A percentile compares a stretch with the other conserved stretches of the same genome.
phyloP scores from a whole-genome alignment of 371 early-diverging fungal genomes.

The Mucor saturninus region DNA sequence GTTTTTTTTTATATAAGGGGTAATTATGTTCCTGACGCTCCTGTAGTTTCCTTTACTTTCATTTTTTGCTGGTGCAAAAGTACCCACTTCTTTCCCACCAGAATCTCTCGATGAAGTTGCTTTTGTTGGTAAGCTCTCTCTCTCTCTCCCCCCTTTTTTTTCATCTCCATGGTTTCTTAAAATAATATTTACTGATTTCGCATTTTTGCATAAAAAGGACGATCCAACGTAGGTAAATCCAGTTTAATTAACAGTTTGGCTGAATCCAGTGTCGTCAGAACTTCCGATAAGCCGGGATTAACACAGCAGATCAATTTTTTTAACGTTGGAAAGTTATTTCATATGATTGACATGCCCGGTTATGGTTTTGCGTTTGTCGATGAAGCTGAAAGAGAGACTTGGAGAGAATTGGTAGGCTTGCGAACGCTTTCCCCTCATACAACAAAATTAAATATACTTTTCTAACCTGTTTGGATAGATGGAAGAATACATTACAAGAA shows the following conservation, averaged over 20 bases:
- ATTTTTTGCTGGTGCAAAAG: constrained; percentile 76
- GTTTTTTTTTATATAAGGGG: not conserved
- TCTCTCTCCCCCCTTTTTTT: too few species aligned
- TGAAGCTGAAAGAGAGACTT: constrained; percentile 59
- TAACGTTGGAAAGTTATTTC: constrained; percentile 64
- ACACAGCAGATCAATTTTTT: constrained; percentile 86
- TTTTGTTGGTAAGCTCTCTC: constrained; percentile 60
- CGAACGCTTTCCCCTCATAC: too few species aligned
- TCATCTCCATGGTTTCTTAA: too few species aligned
- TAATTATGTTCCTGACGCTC: not conserved
- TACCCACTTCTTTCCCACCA: constrained; percentile 62
- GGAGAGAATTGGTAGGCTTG: constrained; percentile 66
- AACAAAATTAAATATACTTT: too few species aligned
- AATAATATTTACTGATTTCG: too few species aligned
- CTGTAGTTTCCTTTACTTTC: constrained; percentile 59
- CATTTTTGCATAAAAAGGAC: constrained; percentile 38
- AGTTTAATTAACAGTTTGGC: constrained; percentile 73
- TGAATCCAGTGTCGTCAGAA: constrained; percentile 63
- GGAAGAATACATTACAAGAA: constrained; percentile 64
- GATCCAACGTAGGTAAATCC: constrained; percentile 85
- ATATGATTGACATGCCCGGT: constrained; percentile 87
- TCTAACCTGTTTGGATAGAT: constrained; percentile 51
- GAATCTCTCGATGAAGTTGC: constrained; percentile 67
- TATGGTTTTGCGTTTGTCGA: constrained; percentile 87
- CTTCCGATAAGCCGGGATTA: constrained; percentile 78